Evolutionary conservation across 2,329 filamentous ascomycete species (phyloP), one percentile per base, ranked within the genome.

Genomic region (Dactylonectria macrodidyma): DNA sequence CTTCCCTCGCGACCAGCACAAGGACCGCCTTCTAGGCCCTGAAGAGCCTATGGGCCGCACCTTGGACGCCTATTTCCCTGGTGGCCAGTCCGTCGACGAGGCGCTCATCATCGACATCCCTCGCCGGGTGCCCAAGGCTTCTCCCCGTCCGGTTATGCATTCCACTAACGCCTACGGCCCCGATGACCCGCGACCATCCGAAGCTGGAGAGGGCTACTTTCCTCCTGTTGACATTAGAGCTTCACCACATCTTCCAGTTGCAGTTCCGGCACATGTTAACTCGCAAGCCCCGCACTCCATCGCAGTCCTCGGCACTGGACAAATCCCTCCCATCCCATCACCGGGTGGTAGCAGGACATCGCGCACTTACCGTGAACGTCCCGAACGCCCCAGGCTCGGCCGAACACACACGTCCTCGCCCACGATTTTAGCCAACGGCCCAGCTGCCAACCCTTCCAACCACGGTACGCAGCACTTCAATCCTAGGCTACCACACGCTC

Each of bases 41-140:
- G 96, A 99, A 77, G 96, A 98, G 81, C 88, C 90, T 24, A 92
- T 98, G 81, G 87, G 88, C 59, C 86, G 90, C 63, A 93, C 93
- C 1, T 84, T 99, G 56, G 95, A 98, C 77, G 85, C 89, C 19
- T 94, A 94, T 80, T 99, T 91, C 77, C 93, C 95, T 2, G 93
- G 92, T 51, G 95, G 95, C 8, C 96, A 98, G 82, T 90, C 86
- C 0, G 91, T 97, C 52, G 92, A 95, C 61, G 96, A 99, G 78
- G 96, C 96, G 8, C 87, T 99, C 68, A 79, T 98, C 71, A 97
- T 99, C 77, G 95, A 98, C 75, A 90, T 97, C 22, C 94, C 95
- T 16, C 89, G 91, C 61, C 89, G 92, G 67, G 95, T 94, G 0
- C 95, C 95, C 1, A 92, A 92, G 73, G 91, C 93, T 11, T 97